Conservation (phyloP, 176 grass and related monocot genomes). For the Oryza rufipogon region DNA sequence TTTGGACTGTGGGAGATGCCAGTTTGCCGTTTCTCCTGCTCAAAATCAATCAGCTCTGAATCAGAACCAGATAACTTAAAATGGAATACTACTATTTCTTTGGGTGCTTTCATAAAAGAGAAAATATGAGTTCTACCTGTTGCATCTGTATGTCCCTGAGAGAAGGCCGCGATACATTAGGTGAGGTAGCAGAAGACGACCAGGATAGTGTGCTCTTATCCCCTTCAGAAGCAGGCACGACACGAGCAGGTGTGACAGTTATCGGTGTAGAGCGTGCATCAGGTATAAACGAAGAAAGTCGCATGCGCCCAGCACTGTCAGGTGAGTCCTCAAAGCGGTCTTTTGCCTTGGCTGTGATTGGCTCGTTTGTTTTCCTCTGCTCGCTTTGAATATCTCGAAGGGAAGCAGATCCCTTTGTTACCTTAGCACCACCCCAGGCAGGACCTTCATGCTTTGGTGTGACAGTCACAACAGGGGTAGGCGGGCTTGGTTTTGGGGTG, state of each 20-base stretch:
- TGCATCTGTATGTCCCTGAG: conserved; percentile 98
- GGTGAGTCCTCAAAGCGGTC: conserved; percentile 48
- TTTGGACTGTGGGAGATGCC: conserved; percentile 73
- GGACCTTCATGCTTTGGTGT: conserved; percentile 79
- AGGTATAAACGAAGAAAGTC: conserved; percentile 74
- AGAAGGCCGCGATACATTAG: conserved; percentile 65
- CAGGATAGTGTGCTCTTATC: conserved; percentile 85
- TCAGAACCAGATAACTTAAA: background rate
- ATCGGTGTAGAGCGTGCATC: conserved; percentile 61
- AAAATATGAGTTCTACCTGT: conserved; percentile 57
- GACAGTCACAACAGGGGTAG: conserved; percentile 43
- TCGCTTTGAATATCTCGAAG: conserved; percentile 95
- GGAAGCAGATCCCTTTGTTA: conserved; percentile 65
- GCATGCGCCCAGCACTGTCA: conserved; percentile 48
- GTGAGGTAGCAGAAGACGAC: conserved; percentile 77
- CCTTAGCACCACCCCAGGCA: conserved; percentile 90
- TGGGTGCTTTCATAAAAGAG: background rate
- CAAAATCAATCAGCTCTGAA: background rate
- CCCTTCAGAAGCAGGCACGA: conserved; percentile 55
- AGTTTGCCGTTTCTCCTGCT: conserved; percentile 78
- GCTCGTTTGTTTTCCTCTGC: conserved; percentile 70
- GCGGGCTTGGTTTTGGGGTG: conserved; percentile 59
- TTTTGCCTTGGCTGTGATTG: conserved; percentile 44
- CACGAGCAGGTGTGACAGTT: conserved; percentile 47
- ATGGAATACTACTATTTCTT: background rate